Percentiles rank a stretch among this genome's conserved stretches.
phyloP scores from a whole-genome alignment of 306 rosid genomes.

The Glycine soja region DNA sequence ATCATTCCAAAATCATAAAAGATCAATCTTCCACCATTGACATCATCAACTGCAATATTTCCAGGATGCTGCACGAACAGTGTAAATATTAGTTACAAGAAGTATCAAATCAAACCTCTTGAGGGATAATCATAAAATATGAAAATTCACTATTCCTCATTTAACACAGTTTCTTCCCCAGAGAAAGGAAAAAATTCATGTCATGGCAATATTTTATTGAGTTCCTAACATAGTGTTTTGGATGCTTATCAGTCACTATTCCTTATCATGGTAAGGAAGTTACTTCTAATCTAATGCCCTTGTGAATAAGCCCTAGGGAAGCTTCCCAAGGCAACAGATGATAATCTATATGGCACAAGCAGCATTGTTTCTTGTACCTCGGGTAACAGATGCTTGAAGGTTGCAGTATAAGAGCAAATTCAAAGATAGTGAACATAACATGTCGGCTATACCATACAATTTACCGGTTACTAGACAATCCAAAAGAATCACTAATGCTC shows the following conservation, averaged over 20 bases:
- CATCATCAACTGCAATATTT: slow-evolving; percentile 98
- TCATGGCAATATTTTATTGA: slow-evolving; percentile 3
- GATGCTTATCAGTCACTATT: slow-evolving; percentile 4
- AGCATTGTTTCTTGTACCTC: slow-evolving; percentile 14
- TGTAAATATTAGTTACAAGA: slow-evolving; percentile 12
- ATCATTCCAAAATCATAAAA: slow-evolving; percentile 99
- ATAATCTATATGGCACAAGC: slow-evolving; percentile 33
- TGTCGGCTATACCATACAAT: slow-evolving; percentile 21
- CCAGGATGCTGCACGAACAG: slow-evolving; percentile 88
- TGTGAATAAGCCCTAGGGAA: slow-evolving; percentile 13
- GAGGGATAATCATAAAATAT: slow-evolving; percentile 36
- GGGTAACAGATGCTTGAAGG: slow-evolving; percentile 24
- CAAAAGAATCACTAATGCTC: slow-evolving; percentile 17
- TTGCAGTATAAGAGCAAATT: slow-evolving; percentile 30
- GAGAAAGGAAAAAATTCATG: slow-evolving; percentile 14
- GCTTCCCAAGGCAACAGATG: slow-evolving; percentile 21
- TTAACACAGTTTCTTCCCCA: slow-evolving; percentile 27
- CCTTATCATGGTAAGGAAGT: slow-evolving; percentile 2
- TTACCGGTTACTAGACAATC: slow-evolving; percentile 28
- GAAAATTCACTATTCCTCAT: slow-evolving; percentile 30
- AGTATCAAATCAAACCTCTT: slow-evolving; percentile 36
- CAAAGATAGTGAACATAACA: background rate
- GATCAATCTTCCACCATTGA: slow-evolving; percentile 99
- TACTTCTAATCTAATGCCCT: background rate
- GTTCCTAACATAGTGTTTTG: slow-evolving; percentile 19